phyloP scores from a whole-genome alignment of 2,329 filamentous ascomycete species.

The Escovopsis sp. region DNA sequence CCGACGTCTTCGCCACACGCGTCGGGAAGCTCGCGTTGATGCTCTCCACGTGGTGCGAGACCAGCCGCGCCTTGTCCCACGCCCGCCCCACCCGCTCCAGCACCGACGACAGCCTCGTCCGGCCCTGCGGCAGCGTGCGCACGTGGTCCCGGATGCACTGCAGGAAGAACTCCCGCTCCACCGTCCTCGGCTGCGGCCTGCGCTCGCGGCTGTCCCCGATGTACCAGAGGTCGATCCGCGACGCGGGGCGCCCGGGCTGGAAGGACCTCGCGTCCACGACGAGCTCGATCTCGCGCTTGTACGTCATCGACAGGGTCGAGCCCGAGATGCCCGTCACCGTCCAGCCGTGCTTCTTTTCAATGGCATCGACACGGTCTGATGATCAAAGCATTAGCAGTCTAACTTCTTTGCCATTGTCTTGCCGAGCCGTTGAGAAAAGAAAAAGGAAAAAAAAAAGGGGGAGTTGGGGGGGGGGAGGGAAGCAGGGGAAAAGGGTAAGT shows the following conservation, averaged over 20 bases:
- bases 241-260: conserved; percentile 28
- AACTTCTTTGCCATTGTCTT: not conserved
- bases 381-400: conserved; percentile 18
- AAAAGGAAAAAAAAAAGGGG: too few species aligned
- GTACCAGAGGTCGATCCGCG: conserved; percentile 55
- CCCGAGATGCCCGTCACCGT: conserved; percentile 49
- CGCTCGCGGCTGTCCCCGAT: conserved; percentile 43
- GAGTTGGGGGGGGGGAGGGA: too few species aligned
- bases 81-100: conserved; percentile 43
- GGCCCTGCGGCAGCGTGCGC: conserved; percentile 43
- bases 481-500: not conserved
- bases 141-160: conserved; percentile 56
- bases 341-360: conserved; percentile 59
- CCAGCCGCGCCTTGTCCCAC: conserved; percentile 50
- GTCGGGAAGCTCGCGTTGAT: conserved; percentile 53
- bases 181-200: conserved; percentile 40
- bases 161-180: conserved; percentile 62
- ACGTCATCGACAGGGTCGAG: conserved; percentile 56
- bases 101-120: conserved; percentile 41
- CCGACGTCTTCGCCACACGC: conserved; percentile 45
- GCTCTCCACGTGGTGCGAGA: conserved; percentile 45
- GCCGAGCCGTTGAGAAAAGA: too few species aligned
- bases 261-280: conserved; percentile 56
- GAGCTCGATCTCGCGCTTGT: conserved; percentile 57
- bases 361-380: conserved; percentile 45